A percentile compares a stretch with the other conserved stretches of the same genome.
Conservation (phyloP, 768 basidiomycete genomes). For the Ramaria rubella region DNA sequence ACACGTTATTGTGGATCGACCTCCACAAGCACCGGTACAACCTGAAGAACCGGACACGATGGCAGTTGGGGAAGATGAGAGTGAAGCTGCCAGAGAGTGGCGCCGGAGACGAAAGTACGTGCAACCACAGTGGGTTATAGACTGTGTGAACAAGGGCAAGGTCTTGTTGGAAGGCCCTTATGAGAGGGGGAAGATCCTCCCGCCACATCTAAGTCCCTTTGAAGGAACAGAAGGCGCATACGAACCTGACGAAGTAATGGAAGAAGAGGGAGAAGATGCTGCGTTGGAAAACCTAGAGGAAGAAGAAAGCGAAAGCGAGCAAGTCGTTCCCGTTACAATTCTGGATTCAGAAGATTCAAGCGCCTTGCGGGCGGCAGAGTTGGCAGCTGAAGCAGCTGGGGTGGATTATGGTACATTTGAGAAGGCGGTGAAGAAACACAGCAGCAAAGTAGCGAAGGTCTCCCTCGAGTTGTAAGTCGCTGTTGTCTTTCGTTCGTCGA, state of each 20-base stretch:
- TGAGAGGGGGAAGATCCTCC: constrained; percentile 75
- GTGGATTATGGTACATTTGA: constrained; percentile 76
- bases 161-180: constrained; percentile 83
- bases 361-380: constrained; percentile 76
- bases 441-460: constrained; percentile 37
- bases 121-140: constrained; percentile 97
- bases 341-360: constrained; percentile 47
- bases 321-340: constrained; percentile 22
- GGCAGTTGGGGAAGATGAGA: constrained; percentile 36
- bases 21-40: constrained; percentile 32
- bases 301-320: constrained; percentile 28
- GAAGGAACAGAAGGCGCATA: constrained; percentile 76
- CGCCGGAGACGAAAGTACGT: constrained; percentile 74
- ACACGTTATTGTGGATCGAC: constrained; percentile 92
- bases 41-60: constrained; percentile 7
- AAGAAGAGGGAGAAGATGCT: constrained; percentile 27
- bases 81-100: constrained; percentile 51
- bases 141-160: constrained; percentile 85
- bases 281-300: constrained; percentile 27
- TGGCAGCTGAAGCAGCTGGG: constrained; percentile 87
- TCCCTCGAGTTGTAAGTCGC: constrained; percentile 16
- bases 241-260: constrained; percentile 46
- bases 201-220: constrained; percentile 95
- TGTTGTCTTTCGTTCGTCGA: not conserved
- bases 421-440: constrained; percentile 59